phyloP scores from a whole-genome alignment of 306 rosid genomes.

The Acacia crassicarpa region DNA sequence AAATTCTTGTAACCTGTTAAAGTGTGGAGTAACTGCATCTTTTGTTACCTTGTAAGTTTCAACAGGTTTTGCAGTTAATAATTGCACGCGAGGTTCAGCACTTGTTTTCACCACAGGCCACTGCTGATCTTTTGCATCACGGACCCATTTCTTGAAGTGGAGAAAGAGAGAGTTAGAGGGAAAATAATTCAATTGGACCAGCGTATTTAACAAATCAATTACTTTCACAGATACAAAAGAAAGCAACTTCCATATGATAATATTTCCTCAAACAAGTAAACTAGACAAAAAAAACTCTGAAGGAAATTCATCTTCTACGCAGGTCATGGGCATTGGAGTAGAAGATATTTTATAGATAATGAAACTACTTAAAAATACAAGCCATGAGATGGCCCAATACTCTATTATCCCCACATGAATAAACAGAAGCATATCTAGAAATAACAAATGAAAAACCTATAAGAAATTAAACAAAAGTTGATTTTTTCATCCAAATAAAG shows the following conservation, averaged over 20 bases:
- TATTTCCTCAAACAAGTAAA: constrained; percentile 12
- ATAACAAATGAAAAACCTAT: constrained; percentile 26
- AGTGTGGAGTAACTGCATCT: constrained; percentile 63
- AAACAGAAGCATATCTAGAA: constrained; percentile 16
- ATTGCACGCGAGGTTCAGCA: constrained; percentile 70
- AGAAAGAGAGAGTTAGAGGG: constrained; percentile 30
- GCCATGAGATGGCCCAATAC: background rate
- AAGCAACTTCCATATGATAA: constrained; percentile 24
- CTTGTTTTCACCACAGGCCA: constrained; percentile 60
- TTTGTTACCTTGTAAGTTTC: constrained; percentile 71
- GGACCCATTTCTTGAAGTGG: constrained; percentile 74
- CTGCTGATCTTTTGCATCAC: constrained; percentile 53
- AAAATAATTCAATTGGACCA: constrained; percentile 11
- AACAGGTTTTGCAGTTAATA: constrained; percentile 48
- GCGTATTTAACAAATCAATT: constrained; percentile 24
- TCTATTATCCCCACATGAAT: constrained; percentile 2
- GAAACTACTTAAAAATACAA: background rate
- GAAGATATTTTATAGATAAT: background rate
- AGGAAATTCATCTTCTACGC: constrained; percentile 14
- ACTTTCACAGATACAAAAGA: constrained; percentile 4
- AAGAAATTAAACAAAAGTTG: constrained; percentile 6
- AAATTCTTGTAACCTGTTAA: constrained; percentile 60
- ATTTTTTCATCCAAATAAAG: constrained; percentile 30
- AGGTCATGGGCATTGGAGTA: constrained; percentile 14
- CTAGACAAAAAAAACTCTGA: constrained; percentile 20